Base-by-base conservation (phyloP, 2,329 filamentous ascomycete species). In the Fusarium nygamai region DNA sequence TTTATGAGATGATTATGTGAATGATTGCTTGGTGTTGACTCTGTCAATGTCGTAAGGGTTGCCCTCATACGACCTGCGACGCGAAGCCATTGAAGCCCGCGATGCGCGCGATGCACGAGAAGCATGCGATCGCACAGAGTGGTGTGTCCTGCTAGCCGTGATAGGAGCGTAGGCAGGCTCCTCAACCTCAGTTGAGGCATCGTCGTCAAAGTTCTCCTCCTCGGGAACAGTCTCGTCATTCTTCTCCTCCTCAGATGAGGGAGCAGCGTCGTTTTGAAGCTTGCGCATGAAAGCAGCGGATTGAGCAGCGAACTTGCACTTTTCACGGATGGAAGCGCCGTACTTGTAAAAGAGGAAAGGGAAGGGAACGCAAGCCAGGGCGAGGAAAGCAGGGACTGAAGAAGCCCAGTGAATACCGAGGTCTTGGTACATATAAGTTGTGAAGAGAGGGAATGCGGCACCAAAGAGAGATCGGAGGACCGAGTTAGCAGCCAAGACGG, bases 301-400 rank as follows among this genome's bases (percentile, higher is more conserved):
- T 22, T 74, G 72, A 12, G 72, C 72, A 4, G 72, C 72, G 13
- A 69, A 75, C 61, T 75, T 75, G 73, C 73, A 76, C 61, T 74
- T 72, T 36, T 74, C 67, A 3, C 74, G 74, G 9, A 76, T 74
- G 10, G 67, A 59, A 29, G 64, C 67, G 6, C 74, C 74, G 47
- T 75, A 75, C 57, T 72, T 74, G 57, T 76, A 76, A 10, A 76
- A 72, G 16, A 76, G 56, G 72, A 76, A 76, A 6, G 74, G 74
- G 43, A 76, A 72, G 8, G 74, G 74, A 47, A 76, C 69, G 22
- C 74, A 76, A 5, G 74, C 74, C 31, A 74, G 27, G 3, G 72
- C 72, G 7, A 74, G 72, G 53, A 74, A 74, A 3, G 72, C 72
- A 5, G 73, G 63, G 13, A 76, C 51, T 3, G 71, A 72, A 8